A percentile compares a stretch with the other conserved stretches of the same genome.
Evolutionary conservation across 2,329 filamentous ascomycete species (phyloP).

Genomic region (Moelleriella libera): DNA sequence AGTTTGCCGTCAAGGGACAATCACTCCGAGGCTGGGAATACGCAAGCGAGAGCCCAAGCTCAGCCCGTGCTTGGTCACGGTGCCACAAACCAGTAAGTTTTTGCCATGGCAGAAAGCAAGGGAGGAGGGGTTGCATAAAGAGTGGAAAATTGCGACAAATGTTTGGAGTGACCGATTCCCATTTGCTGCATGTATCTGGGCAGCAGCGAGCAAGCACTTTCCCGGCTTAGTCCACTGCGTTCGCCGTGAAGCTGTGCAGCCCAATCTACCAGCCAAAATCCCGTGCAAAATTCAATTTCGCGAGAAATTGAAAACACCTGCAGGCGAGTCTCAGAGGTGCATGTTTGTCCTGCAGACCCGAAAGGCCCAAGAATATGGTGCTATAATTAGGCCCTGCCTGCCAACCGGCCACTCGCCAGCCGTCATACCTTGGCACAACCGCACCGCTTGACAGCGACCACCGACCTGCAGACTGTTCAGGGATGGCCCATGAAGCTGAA

Average conservation of each 20-base stretch:
- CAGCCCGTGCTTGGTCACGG: neutral
- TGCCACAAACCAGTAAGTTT: neutral
- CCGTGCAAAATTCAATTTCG: too few relatives aligned
- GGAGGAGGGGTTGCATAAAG: too few relatives aligned
- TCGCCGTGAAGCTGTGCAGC: neutral
- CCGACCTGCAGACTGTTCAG: too few relatives aligned
- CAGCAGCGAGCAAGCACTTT: neutral
- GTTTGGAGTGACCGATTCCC: neutral
- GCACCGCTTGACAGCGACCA: too few relatives aligned
- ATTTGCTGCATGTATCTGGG: neutral
- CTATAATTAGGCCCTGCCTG: neutral
- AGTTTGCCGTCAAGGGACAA: neutral
- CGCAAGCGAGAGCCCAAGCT: neutral
- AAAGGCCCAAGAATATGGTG: neutral
- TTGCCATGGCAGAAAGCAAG: neutral
- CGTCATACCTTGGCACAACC: neutral
- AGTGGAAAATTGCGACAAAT: too few relatives aligned
- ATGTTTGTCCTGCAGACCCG: too few relatives aligned
- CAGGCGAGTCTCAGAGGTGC: neutral
- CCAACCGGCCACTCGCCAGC: neutral
- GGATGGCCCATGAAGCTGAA: too few relatives aligned
- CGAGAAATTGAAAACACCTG: neutral
- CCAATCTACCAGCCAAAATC: too few relatives aligned
- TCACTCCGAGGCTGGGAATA: neutral
- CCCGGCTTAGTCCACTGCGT: neutral